Conservation (phyloP, 2,329 filamentous ascomycete genomes). For the Curvularia sp. region DNA sequence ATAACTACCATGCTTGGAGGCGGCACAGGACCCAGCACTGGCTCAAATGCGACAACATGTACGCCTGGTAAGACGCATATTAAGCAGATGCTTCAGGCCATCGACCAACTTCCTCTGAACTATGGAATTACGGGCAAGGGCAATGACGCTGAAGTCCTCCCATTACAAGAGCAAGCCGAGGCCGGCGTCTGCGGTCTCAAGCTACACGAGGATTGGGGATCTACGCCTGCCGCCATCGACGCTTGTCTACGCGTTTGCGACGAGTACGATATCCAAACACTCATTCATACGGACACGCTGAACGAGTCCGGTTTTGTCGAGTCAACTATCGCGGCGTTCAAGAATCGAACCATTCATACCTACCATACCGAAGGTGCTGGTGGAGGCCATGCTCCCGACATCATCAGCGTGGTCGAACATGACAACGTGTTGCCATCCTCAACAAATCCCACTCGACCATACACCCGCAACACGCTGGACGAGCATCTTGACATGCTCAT, state of each 20-base stretch:
- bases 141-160: conserved; percentile 76
- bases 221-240: conserved; percentile 89
- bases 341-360: conserved; percentile 87
- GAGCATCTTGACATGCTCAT: conserved; percentile 98
- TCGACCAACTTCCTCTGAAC: conserved; percentile 82
- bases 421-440: conserved; percentile 86
- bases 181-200: conserved; percentile 92
- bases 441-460: conserved; percentile 92
- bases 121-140: conserved; percentile 92
- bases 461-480: conserved; percentile 89
- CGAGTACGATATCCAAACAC: conserved; percentile 87
- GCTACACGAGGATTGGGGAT: conserved; percentile 95
- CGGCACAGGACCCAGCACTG: conserved; percentile 90
- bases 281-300: conserved; percentile 94
- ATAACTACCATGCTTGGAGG: conserved; percentile 91
- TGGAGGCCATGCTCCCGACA: conserved; percentile 93
- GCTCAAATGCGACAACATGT: conserved; percentile 90
- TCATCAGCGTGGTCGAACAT: conserved; percentile 91
- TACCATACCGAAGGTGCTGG: conserved; percentile 97
- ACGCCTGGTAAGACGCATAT: conserved; percentile 86
- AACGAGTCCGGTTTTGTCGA: conserved; percentile 99
- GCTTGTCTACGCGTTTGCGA: conserved; percentile 82
- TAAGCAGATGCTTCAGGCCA: conserved; percentile 87
- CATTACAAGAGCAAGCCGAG: conserved; percentile 78
- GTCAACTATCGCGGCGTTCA: conserved; percentile 84